Base-by-base conservation (phyloP, 257 asterid genomes). In the Avicennia marina region DNA sequence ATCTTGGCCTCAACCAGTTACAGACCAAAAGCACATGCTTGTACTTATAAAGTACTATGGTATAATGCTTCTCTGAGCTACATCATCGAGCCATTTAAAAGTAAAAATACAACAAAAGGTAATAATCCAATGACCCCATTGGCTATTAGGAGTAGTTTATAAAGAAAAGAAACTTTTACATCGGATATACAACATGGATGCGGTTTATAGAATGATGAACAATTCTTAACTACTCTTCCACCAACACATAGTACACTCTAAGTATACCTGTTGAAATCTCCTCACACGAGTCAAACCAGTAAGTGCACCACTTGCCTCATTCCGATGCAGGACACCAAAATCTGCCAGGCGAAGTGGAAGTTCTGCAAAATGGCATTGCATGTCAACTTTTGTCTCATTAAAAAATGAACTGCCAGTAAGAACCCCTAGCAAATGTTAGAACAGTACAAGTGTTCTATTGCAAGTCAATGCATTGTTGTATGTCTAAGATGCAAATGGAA, bases 251-350 rank as follows among this genome's bases (percentile, higher is more conserved):
- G 8, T 18, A 53, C 0, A 12, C 18, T 33, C 33, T 15, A 17
- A 57, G 32, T 17, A 53, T 78, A 93, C 98, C 99, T 93, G 99
- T 82, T 86, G 99, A 66, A 89, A 93, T 72, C 99, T 77, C 79
- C 99, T 86, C 38, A 93, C 97, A 58, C 99, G 99, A 22, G 95
- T 93, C 72, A 93, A 68, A 40, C 97, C 99, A 33, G 97, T 86
- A 67, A 93, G 97, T 63, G 99, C 99, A 56, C 99, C 99, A 66
- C 97, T 93, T 63, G 94, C 94, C 72, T 93, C 99, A 66, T 93
- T 93, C 53, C 99, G 87, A 71, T 89, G 99, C 81, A 89, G 73
- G 53, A 86, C 96, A 25, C 99, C 99, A 68, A 93, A 93, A 75
- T 93, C 99, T 64, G 97, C 99, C 62, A 89, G 70, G 63, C 97